A percentile compares a stretch with the other conserved stretches of the same genome.
These are phyloP conservation scores for Strobilomyces confusus DNA, from an alignment of 768 basidiomycete genomes.

Conservation along the genomic window DNA sequence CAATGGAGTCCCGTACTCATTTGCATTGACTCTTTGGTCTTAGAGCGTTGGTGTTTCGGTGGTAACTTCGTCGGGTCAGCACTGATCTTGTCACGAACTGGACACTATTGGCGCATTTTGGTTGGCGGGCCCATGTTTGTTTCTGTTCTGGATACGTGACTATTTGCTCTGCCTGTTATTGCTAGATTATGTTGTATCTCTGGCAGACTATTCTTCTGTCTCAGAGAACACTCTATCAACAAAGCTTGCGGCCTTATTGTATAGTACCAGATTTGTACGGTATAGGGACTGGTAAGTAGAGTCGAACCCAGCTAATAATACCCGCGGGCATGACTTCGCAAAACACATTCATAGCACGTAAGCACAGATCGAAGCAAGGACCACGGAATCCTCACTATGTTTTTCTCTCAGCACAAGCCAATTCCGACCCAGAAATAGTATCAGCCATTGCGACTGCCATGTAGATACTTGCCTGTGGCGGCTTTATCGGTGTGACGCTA, in stretches of 20 bases:
- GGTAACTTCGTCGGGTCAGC: slow-evolving; percentile 7
- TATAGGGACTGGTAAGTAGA: slow-evolving; percentile 12
- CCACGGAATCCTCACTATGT: too few relatives aligned
- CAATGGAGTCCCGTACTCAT: too few relatives aligned
- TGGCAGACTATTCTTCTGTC: slow-evolving; percentile 10
- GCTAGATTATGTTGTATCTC: slow-evolving; percentile 11
- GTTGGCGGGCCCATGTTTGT: slow-evolving; percentile 12
- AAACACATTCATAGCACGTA: slow-evolving; percentile 12
- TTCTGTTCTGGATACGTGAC: too few relatives aligned
- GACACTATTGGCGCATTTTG: slow-evolving; percentile 14
- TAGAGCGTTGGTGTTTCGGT: too few relatives aligned
- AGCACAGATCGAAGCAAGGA: too few relatives aligned
- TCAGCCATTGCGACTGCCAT: slow-evolving; percentile 8
- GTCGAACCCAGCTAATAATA: too few relatives aligned
- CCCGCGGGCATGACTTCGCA: slow-evolving; percentile 4
- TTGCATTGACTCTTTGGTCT: too few relatives aligned
- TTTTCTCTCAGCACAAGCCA: too few relatives aligned
- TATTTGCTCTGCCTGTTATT: too few relatives aligned
- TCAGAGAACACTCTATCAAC: slow-evolving; percentile 6
- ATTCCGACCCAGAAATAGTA: too few relatives aligned
- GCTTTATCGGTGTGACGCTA: slow-evolving; percentile 9
- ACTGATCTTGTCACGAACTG: slow-evolving; percentile 8
- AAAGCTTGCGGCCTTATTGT: too few relatives aligned
- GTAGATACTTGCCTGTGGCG: slow-evolving; percentile 15
- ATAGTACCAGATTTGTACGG: too few relatives aligned